Conservation (phyloP, 352 stramenopile species). For the Halophytophthora polymorphica region DNA sequence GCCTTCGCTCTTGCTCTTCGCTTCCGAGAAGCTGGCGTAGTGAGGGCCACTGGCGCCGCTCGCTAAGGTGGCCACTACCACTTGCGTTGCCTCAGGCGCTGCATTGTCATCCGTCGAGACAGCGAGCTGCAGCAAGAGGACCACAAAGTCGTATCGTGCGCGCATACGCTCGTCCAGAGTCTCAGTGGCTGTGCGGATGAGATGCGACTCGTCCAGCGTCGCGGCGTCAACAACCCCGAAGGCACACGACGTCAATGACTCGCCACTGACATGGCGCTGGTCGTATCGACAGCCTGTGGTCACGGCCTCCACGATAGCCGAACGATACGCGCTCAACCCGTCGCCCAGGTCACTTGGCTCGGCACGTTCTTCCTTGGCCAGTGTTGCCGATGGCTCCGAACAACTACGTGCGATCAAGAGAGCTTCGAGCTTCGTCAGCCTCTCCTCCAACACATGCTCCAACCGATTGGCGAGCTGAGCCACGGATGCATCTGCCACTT, state of each 20-base stretch:
- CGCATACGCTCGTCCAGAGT: constrained; percentile 29
- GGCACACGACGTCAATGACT: constrained; percentile 1
- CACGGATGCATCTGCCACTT: constrained; percentile 1
- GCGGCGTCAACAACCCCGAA: constrained; percentile 20
- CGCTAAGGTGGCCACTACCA: constrained; percentile 14
- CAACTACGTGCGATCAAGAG: constrained; percentile 16
- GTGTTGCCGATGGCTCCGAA: neutral
- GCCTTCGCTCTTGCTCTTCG: neutral
- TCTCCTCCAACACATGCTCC: constrained; percentile 23
- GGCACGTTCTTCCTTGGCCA: neutral
- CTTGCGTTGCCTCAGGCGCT: neutral
- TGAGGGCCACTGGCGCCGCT: constrained; percentile 1
- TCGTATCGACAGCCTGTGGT: constrained; percentile 18
- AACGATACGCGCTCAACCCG: constrained; percentile 11
- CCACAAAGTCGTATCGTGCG: constrained; percentile 28
- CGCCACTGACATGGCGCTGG: constrained; percentile 3
- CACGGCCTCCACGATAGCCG: constrained; percentile 21
- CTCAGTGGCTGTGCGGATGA: constrained; percentile 2
- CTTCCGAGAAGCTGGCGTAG: constrained; percentile 16
- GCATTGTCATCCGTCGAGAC: constrained; percentile 2
- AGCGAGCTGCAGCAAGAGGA: constrained; percentile 26
- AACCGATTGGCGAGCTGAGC: constrained; percentile 13
- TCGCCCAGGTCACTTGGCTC: constrained; percentile 2
- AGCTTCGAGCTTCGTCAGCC: constrained; percentile 23
- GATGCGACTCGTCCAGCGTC: constrained; percentile 1